Base-by-base conservation (phyloP, 441 rosid species). In the Syzygium syzygioides region DNA sequence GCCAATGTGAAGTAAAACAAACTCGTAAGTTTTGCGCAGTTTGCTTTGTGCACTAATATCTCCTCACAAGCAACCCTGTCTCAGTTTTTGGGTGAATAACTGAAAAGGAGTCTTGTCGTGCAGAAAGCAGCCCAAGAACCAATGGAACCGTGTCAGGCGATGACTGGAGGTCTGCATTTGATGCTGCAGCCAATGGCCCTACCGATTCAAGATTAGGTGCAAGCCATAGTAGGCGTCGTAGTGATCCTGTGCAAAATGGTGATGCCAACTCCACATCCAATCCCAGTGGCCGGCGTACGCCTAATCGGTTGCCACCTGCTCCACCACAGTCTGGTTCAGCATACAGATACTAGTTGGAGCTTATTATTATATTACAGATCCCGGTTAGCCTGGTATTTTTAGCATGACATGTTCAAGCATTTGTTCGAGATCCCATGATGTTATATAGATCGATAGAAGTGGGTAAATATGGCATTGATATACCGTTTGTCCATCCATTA, bases 161-260 rank as follows among this genome's bases (percentile, higher is more conserved):
- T 85, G 99, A 97, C 87, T 98, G 99, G 99, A 97, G 98, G 92
- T 93, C 95, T 91, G 99, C 99, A 80, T 98, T 98, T 87, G 96
- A 96, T 86, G 93, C 97, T 28, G 98, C 99, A 64, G 98, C 95
- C 28, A 95, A 95, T 86, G 99, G 98, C 53, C 92, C 90, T 14
- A 85, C 86, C 10, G 96, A 92, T 91, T 88, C 96, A 52, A 93
- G 95, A 88, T 93, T 94, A 30, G 94, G 97, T 32, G 91, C 90
- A 41, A 94, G 96, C 91, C 97, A 95, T 89, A 95, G 96, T 87
- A 94, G 99, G 30, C 92, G 97, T 4, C 89, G 94, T 93, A 96
- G 98, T 57, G 98, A 96, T 85, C 98, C 99, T 56, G 91, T 95
- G 32, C 97, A 97, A 93, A 96, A 98, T 83, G 98, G 98, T 85